phyloP scores from a whole-genome alignment of 129 eudicot species.

The Sambucus nigra region DNA sequence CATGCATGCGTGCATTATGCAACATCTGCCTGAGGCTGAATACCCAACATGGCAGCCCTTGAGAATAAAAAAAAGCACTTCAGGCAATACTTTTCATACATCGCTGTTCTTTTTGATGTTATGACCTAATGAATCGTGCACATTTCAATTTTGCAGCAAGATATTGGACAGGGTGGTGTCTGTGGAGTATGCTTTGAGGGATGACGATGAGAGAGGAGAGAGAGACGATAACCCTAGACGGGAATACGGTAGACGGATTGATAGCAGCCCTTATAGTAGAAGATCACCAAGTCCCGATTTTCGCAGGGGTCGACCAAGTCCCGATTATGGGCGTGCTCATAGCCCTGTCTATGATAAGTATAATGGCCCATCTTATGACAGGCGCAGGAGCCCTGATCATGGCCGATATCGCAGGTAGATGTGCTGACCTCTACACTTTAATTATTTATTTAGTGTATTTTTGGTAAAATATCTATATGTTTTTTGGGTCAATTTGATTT shows the following conservation, averaged over 20 bases:
- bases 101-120: background rate
- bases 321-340: slow-evolving; percentile 23
- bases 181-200: slow-evolving; percentile 92
- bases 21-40: too few species aligned
- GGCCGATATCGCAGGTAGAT: slow-evolving; percentile 65
- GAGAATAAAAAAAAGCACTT: too few species aligned
- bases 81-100: too few species aligned
- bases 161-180: slow-evolving; percentile 91
- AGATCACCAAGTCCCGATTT: slow-evolving; percentile 69
- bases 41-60: too few species aligned
- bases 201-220: slow-evolving; percentile 76
- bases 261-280: slow-evolving; percentile 60
- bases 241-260: slow-evolving; percentile 45
- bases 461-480: background rate
- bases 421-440: too few species aligned
- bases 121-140: background rate
- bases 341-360: slow-evolving; percentile 16
- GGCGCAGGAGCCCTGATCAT: slow-evolving; percentile 53
- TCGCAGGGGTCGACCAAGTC: slow-evolving; percentile 61
- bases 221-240: slow-evolving; percentile 51
- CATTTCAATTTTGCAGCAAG: slow-evolving; percentile 43
- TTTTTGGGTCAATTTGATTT: background rate
- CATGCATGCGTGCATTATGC: too few species aligned
- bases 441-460: background rate
- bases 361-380: slow-evolving; percentile 55